Evolutionary conservation across 495 filamentous ascomycete species (phyloP).

Genomic region (Trichoderma asperelloides): DNA sequence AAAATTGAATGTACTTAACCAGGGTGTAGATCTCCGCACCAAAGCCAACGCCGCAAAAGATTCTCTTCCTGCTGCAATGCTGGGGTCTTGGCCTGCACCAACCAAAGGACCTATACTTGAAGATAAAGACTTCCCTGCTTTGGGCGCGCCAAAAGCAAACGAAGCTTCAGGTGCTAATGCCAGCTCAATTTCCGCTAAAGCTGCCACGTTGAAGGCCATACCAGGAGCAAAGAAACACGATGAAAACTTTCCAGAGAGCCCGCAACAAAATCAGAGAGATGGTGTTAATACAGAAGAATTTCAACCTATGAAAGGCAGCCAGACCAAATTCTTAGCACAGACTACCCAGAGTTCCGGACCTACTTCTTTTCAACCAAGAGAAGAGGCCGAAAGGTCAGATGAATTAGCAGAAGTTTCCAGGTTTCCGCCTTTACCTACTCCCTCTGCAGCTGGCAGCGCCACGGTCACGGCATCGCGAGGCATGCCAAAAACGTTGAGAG

Average conservation of each 20-base stretch:
- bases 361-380: background rate
- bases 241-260: background rate
- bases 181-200: background rate
- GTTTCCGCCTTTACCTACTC: background rate
- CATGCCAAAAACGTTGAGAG: constrained; percentile 51
- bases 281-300: background rate
- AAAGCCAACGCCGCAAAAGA: background rate
- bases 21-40: background rate
- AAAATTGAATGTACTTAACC: background rate
- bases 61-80: background rate
- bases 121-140: constrained; percentile 52
- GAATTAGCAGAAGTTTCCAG: background rate
- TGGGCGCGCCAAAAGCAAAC: constrained; percentile 30
- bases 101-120: constrained; percentile 14
- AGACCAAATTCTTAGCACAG: background rate
- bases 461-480: constrained; percentile 26
- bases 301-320: background rate
- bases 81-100: background rate
- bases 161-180: background rate
- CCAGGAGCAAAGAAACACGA: background rate
- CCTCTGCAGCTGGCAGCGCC: background rate
- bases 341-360: background rate
- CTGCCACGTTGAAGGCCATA: background rate
- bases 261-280: background rate
- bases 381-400: background rate